Base-by-base conservation (phyloP, 2,329 filamentous ascomycete genomes). In the Pseudocercospora cruenta region DNA sequence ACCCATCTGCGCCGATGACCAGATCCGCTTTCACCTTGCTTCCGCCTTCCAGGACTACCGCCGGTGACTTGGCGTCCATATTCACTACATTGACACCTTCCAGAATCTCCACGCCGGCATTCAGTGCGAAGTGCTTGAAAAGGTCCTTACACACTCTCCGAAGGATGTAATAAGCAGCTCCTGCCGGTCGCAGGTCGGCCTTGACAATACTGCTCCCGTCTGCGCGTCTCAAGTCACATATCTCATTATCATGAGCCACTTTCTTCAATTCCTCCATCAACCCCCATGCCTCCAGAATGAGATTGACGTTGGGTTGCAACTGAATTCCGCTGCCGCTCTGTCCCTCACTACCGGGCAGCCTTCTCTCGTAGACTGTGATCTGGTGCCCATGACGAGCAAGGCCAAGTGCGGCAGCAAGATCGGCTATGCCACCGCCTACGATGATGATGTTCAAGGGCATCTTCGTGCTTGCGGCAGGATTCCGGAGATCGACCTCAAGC, bases 271-370 rank as follows among this genome's bases (percentile, higher is more conserved):
- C 60, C 3, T 60, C 54, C 6, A 54, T 22, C n/a, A 66, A 14
- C 10, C 22, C 58, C 62, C 62, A 67, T 45, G 55, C 45, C 43
- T 67, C 39, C 14, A 67, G 65, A 19, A 64, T 62, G 9, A 36
- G 31, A 31, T 51, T 51, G 19, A 63, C 58, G 49, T 67, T 67
- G 1, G 65, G 65, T 45, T 64, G 62, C n/a, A 67, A 47, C 19
- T 62, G 57, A 33, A 67, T 67, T 10, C 58, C 65, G 7, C 57
- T 64, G 4, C 33, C 43, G 28, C 39, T 59, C 19, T 45, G 39
- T 19, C 7, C 39, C 4, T 19, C 7, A 19, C 39, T 45, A 19
- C 14, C 4, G 14, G 39, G 39, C 4, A 45, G 39, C 19, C 39
- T 16, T 45, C 39, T 54, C 47, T 67, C 65, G 54, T 58, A 64